Base-by-base conservation (phyloP, 2,329 filamentous ascomycete genomes). In the Hirsutella thompsonii region DNA sequence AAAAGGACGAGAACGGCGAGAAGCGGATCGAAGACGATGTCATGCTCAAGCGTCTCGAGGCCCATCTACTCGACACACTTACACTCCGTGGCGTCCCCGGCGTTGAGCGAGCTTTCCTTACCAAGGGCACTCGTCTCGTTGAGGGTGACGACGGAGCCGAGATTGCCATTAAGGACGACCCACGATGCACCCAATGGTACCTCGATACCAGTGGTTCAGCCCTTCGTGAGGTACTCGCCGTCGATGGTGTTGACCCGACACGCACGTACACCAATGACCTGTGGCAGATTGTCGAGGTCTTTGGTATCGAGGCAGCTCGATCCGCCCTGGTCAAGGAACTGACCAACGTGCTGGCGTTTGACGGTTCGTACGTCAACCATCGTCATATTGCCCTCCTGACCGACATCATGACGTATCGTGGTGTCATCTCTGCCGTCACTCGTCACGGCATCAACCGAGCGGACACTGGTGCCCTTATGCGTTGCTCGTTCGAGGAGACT, bases 301-400 rank as follows among this genome's bases (percentile, higher is more conserved):
- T 98, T 47, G 92, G 92, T 58, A 98, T 98, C 48, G 92, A 98
- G 59, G 93, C 88, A 49, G 88, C 88, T 46, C 83, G 92, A 55
- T 79, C 83, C 37, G 84, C 89, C 41, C 71, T 98, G 43, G 79
- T 94, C 51, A 81, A 83, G 46, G 93, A 98, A 59, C 65, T 98
- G 70, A 87, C 83, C 23, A 81, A 87, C 55, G 92, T 99, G 58
- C 67, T 99, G 67, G 89, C 92, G 20, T 98, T 98, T 59, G 92
- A 96, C 59, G 93, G 93, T 75, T 96, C 92, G 13, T 98, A 98
- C 60, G 92, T 98, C 74, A 98, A 98, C 62, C 88, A 96, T 66
- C 88, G 92, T 55, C 92, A 98, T 68, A 79, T 98, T 68, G 85
- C 89, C 37, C 77, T 98, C 29, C 73, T 98, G 40, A 88, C 93